These are phyloP conservation scores for Primulina huaijiensis DNA, from an alignment of 257 asterid genomes.

Conservation along the genomic window DNA sequence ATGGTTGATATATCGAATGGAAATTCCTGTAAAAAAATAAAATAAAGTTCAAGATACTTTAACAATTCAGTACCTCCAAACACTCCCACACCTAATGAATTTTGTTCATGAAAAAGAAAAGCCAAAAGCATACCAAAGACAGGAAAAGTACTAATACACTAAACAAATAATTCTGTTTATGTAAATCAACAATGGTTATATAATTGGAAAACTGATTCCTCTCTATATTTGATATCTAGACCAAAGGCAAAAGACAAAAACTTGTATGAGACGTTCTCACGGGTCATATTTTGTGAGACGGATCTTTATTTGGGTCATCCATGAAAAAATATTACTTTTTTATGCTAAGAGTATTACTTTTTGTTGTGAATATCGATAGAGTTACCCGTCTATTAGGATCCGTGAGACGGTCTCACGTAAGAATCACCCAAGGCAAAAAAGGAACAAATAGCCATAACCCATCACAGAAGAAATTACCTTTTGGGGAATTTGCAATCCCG, in stretches of 20 bases:
- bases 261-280: too few relatives aligned
- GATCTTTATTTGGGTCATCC: too few relatives aligned
- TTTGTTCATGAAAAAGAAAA: not conserved
- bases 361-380: too few relatives aligned
- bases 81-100: not conserved
- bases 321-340: too few relatives aligned
- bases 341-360: too few relatives aligned
- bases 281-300: too few relatives aligned
- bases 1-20: slow-evolving; percentile 28
- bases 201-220: not conserved
- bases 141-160: not conserved
- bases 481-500: not conserved
- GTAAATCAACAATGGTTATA: not conserved
- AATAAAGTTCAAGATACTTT: slow-evolving; percentile 25
- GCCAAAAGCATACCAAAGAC: not conserved
- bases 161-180: not conserved
- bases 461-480: not conserved
- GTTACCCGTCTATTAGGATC: too few relatives aligned
- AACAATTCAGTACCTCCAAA: slow-evolving; percentile 12
- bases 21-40: slow-evolving; percentile 19
- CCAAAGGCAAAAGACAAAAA: too few relatives aligned
- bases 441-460: not conserved
- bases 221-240: not conserved
- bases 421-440: slow-evolving; percentile 1
- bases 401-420: too few relatives aligned